Evolutionary conservation across 495 filamentous ascomycete species (phyloP).

Genomic region (Neurospora discreta): DNA sequence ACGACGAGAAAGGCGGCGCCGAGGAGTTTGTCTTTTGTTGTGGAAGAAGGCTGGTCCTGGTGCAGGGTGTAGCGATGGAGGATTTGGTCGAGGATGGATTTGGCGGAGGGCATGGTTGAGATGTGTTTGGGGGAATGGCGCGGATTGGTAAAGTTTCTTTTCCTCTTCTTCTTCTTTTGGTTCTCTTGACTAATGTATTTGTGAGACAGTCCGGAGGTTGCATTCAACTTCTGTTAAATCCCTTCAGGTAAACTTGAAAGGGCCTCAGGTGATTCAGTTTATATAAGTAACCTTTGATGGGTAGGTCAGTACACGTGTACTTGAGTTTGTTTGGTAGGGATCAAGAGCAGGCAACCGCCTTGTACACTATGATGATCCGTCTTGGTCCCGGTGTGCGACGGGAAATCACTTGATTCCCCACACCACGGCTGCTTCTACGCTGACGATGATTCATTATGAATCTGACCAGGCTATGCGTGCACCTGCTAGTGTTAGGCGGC

Average conservation of each 20-base stretch:
- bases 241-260: background rate
- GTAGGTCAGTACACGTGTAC: background rate
- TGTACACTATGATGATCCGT: background rate
- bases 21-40: conserved; percentile 19
- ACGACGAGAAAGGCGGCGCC: conserved; percentile 21
- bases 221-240: background rate
- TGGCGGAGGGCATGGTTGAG: background rate
- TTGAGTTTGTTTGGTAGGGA: background rate
- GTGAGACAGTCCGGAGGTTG: background rate
- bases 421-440: background rate
- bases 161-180: too few species aligned
- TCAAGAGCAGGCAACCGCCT: background rate
- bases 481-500: background rate
- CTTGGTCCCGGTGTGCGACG: background rate
- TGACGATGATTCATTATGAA: background rate
- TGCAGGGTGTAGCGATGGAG: conserved; percentile 11
- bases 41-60: background rate
- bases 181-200: background rate
- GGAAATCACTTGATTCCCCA: background rate
- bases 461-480: background rate
- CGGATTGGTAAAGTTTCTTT: background rate
- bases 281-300: background rate
- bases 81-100: conserved; percentile 15
- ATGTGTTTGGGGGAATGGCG: background rate
- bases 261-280: background rate